Evolutionary conservation across 2,329 filamentous ascomycete species (phyloP).

Genomic region (Atkinsonella hypoxylon): DNA sequence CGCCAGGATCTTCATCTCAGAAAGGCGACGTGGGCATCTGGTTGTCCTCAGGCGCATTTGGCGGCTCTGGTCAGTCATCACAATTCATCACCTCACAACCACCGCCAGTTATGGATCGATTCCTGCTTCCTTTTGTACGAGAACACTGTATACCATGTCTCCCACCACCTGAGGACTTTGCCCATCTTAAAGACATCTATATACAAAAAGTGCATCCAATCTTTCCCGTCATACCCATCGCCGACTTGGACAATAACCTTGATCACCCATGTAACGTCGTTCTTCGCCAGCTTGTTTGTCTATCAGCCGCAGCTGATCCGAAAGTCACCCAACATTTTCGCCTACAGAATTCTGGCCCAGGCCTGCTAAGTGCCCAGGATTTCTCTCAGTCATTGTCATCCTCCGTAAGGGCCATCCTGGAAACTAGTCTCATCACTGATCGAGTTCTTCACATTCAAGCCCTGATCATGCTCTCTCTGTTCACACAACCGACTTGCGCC

Average conservation of each 20-base stretch:
- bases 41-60: slow-evolving; percentile 26
- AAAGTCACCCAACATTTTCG: slow-evolving; percentile 32
- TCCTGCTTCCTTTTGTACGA: slow-evolving; percentile 30
- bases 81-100: slow-evolving; percentile 27
- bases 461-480: slow-evolving; percentile 43
- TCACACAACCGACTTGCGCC: slow-evolving; percentile 40
- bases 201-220: slow-evolving; percentile 42
- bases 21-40: slow-evolving; percentile 45
- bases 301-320: slow-evolving; percentile 41
- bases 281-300: slow-evolving; percentile 40
- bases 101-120: slow-evolving; percentile 27
- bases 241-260: slow-evolving; percentile 17
- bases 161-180: slow-evolving; percentile 35
- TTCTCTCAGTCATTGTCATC: slow-evolving; percentile 37
- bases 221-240: slow-evolving; percentile 36
- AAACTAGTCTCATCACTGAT: slow-evolving; percentile 41
- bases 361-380: slow-evolving; percentile 30
- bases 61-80: slow-evolving; percentile 16
- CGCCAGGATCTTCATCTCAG: slow-evolving; percentile 25
- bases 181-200: slow-evolving; percentile 32
- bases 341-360: slow-evolving; percentile 25
- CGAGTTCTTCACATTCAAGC: slow-evolving; percentile 43
- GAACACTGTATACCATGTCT: slow-evolving; percentile 35
- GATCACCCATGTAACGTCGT: slow-evolving; percentile 29
- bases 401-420: slow-evolving; percentile 36